A percentile compares a stretch with the other conserved stretches of the same genome.
phyloP scores from a whole-genome alignment of 495 filamentous ascomycete species.

The Hapsidospora chrysogenum region DNA sequence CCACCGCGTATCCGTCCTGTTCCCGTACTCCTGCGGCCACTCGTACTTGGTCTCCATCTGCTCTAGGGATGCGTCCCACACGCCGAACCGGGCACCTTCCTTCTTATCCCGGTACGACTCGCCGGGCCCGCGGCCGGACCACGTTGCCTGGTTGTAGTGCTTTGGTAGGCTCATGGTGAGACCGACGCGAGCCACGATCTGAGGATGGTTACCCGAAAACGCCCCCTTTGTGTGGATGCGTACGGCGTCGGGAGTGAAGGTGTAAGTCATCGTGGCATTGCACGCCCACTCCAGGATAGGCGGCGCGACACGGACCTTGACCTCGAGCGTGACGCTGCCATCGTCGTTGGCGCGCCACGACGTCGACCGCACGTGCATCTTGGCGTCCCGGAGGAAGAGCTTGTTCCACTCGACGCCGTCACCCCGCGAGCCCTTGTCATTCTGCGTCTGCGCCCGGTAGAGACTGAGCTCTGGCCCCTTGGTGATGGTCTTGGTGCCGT shows the following conservation, averaged over 20 bases:
- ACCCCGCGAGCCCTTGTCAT: too few species aligned
- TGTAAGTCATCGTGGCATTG: slow-evolving; percentile 24
- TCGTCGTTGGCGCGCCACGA: slow-evolving; percentile 11
- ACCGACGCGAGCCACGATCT: slow-evolving; percentile 26
- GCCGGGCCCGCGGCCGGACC: slow-evolving; percentile 41
- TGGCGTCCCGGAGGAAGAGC: slow-evolving; percentile 16
- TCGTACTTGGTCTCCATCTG: slow-evolving; percentile 36
- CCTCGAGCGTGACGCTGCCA: slow-evolving; percentile 13
- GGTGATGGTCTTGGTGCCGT: slow-evolving; percentile 8
- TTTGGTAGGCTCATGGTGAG: too few species aligned
- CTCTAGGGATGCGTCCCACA: slow-evolving; percentile 22
- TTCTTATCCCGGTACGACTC: slow-evolving; percentile 42
- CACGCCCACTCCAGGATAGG: slow-evolving; percentile 37
- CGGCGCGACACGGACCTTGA: slow-evolving; percentile 26
- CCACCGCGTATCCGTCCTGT: slow-evolving; percentile 38
- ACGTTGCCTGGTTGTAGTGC: slow-evolving; percentile 19
- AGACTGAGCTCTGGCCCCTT: slow-evolving; percentile 11
- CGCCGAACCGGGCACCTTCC: slow-evolving; percentile 25
- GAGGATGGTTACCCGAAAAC: slow-evolving; percentile 30
- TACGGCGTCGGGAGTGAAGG: slow-evolving; percentile 24
- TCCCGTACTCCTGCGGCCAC: slow-evolving; percentile 38
- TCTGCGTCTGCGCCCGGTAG: slow-evolving; percentile 29
- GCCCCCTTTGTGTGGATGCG: slow-evolving; percentile 24
- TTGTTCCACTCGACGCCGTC: slow-evolving; percentile 25
- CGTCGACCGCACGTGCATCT: slow-evolving; percentile 12